Evolutionary conservation across 495 filamentous ascomycete species (phyloP), one percentile per base, ranked within the genome.

Genomic region (Jackrogersella minutella): DNA sequence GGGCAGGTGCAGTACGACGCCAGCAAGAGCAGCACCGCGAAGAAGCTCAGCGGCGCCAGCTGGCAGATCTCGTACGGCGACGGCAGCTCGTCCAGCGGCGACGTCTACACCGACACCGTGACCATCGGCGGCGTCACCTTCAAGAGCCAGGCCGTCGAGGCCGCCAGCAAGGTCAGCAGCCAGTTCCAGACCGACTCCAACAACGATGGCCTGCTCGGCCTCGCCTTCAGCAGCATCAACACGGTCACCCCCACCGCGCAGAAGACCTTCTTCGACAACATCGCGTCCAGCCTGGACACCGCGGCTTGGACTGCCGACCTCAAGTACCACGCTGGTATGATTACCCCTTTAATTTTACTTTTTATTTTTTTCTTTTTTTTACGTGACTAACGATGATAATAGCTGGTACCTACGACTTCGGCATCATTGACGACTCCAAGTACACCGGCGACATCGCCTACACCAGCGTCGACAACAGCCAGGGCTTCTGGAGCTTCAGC

Each of bases 61-160:
- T 92, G 90, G 90, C 63, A 76, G 2, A 91, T 92, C 75, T 74
- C 76, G 9, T 92, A 93, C 70, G 90, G 89, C 46, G 90, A 93
- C 66, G 81, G 83, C 36, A 88, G 85, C 70, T 79, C 78, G 56
- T 90, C 88, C 31, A 78, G 76, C 64, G 90, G 90, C 39, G 79
- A 78, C 52, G 90, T 93, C 63, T 91, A 88, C 78, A 81, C 79
- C 33, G 90, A 92, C 70, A 84, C 77, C 26, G 90, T 93, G 41
- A 82, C 75, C 10, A 82, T 93, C 41, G 90, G 89, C 30, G 81
- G 80, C 13, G 81, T 90, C 43, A 82, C 82, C 11, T 86, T 87
- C 26, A 76, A 78, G 6, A 71, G 68, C 31, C 90, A 92, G 75
- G 89, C 87, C 31, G 86, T 93, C 37, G 89, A 91, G 73, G 84